Base-by-base conservation (phyloP, 2,329 filamentous ascomycete species). In the Penicillium sp. region DNA sequence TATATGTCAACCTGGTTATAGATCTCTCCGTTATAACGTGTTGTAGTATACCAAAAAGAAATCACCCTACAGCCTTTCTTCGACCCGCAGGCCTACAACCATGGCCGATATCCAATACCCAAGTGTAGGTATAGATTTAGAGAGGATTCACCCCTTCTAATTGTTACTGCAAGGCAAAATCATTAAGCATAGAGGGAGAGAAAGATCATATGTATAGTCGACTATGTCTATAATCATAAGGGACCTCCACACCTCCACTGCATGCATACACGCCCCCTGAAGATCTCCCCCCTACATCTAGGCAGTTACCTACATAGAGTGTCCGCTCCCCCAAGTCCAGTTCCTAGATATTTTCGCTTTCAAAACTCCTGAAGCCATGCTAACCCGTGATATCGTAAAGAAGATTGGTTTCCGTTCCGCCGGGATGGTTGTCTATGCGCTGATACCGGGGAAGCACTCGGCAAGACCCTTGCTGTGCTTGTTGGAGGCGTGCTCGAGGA, bases 381-480 rank as follows among this genome's bases (percentile, higher is more conserved):
- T 55, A 55, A 45, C 53, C 53, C 53, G 53, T 55, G 41, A 45
- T 55, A 44, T 55, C 53, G 53, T 55, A 50, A 51, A 40, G 35
- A 51, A 44, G 26, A 53, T 33, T 47, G 25, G 35, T 44, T 26
- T 33, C 19, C 16, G 43, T 51, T 51, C 33, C 28, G 33, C 40
- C 10, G 26, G 28, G 8, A 5, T 28, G 28, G n/a, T 22, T 44
- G n/a, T 35, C 44, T 42, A 61, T 49, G 45, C 52, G 54, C 43
- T 59, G 22, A 66, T 44, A 43, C 57, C 59, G 16, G 86, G 86
- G 76, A 92, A 92, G 77, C 89, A 91, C 40, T 90, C 87, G 48
- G 80, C 72, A 28, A 90, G 78, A 40, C 81, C 80, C 79, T 90
- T 90, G 78, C 77, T 86, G 78, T 92, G 89, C 80, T 90, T 91